Evolutionary conservation across 2,329 filamentous ascomycete genomes (phyloP).

Genomic region (Fusarium algeriense): DNA sequence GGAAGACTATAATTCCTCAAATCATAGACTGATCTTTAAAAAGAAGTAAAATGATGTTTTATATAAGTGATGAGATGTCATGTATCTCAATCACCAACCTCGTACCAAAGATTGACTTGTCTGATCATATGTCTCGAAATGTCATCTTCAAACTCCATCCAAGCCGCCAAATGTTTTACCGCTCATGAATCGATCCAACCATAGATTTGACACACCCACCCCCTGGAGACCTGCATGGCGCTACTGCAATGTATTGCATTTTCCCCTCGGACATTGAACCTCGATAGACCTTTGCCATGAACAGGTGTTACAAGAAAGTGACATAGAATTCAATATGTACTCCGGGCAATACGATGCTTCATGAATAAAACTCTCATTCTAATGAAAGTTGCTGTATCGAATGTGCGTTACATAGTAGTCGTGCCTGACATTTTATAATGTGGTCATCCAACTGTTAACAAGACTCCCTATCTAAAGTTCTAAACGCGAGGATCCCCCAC

Average conservation of each 20-base stretch:
- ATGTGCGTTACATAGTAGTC: no score
- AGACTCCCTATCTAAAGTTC: slow-evolving; percentile 3
- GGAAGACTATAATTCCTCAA: background rate
- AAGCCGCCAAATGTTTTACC: slow-evolving; percentile 30
- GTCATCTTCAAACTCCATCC: slow-evolving; percentile 30
- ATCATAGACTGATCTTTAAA: background rate
- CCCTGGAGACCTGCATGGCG: slow-evolving; percentile 39
- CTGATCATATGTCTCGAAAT: slow-evolving; percentile 23
- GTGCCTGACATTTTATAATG: no score
- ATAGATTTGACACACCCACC: slow-evolving; percentile 32
- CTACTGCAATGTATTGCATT: slow-evolving; percentile 42
- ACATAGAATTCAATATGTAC: background rate
- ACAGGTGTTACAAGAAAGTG: background rate
- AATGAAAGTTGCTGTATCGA: no score
- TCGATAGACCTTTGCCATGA: slow-evolving; percentile 17
- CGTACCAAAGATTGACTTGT: background rate
- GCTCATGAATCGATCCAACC: slow-evolving; percentile 9
- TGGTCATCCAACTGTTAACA: background rate
- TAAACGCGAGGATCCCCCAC: slow-evolving; percentile 32
- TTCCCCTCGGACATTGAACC: slow-evolving; percentile 27
- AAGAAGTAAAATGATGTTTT: background rate
- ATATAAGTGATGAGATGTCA: background rate
- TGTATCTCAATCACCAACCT: slow-evolving; percentile 4
- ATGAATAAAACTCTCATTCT: no score
- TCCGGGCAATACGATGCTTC: background rate